Evolutionary conservation across 768 basidiomycete genomes (phyloP).

Genomic region (Ramaria rubella): DNA sequence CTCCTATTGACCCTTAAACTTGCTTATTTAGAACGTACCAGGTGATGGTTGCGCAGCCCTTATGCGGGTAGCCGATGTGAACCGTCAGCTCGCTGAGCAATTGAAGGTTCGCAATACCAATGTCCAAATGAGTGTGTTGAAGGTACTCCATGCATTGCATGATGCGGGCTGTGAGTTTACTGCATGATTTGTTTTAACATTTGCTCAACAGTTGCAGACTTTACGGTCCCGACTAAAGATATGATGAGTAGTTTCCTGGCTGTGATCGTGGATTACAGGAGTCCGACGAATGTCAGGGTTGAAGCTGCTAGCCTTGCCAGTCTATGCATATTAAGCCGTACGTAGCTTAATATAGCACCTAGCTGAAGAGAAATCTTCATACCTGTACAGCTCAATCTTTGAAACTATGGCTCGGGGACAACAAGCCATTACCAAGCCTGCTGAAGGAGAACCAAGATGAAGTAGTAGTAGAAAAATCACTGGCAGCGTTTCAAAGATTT

Average conservation of each 20-base stretch:
- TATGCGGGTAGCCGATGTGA: neutral
- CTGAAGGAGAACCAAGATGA: too few species aligned
- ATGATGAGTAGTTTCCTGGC: neutral
- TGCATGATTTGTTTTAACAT: neutral
- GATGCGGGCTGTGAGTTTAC: neutral
- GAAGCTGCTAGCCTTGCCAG: neutral
- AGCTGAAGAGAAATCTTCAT: neutral
- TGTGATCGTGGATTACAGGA: too few species aligned
- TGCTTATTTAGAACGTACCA: neutral
- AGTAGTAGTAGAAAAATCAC: too few species aligned
- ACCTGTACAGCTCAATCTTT: neutral
- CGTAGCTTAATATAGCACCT: neutral
- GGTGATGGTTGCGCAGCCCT: neutral
- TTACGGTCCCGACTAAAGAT: neutral
- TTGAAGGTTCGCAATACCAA: neutral
- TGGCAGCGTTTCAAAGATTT: too few species aligned
- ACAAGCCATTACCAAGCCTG: too few species aligned
- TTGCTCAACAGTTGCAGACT: neutral
- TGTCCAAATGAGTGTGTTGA: neutral
- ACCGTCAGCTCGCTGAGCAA: neutral
- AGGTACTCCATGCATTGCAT: neutral
- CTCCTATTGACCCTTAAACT: neutral
- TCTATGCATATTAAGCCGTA: neutral
- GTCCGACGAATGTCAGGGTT: too few species aligned
- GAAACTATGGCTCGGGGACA: too few species aligned